Base-by-base conservation (phyloP, 129 eudicot species). In the Saussurea involucrata region DNA sequence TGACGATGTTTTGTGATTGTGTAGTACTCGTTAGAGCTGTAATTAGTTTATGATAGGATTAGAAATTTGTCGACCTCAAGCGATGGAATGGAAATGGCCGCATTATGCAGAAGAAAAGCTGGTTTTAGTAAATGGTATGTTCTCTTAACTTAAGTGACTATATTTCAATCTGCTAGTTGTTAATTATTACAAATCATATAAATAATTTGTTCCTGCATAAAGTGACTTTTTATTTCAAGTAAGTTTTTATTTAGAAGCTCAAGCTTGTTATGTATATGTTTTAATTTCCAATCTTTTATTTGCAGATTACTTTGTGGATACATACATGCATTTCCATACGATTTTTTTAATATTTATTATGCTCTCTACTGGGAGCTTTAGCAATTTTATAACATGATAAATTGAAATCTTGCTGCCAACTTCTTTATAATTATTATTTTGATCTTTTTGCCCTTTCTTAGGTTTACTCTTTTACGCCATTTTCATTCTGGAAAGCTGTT, bases 31-130 rank as follows among this genome's bases (percentile, higher is more conserved):
- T 27, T 66, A 77, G 85, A 66, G 88, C 69, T 36, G 80, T 76
- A 53, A 29, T 40, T 76, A 60, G 79, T 66, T 42, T 53, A 66
- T 71, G 78, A 36, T 36, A 67, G 60, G 72, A 24, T 40, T 68
- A 73, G 25, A 17, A 85, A 85, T 74, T 85, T 36, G 86, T 68
- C 76, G 73, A 85, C 49, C 69, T 70, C 69, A 33, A 64, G 57
- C 75, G 3, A 33, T 76, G 78, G 42, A 75, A 69, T 80, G 82
- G 71, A 82, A 64, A 75, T 78, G 72, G 65, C 76, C 49, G 8
- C 73, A 81, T 70, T 75, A 78, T 71, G 85, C 78, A 27, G 82
- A 78, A 21, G 17, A 6, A 34, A 81, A 72, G 49, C 63, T 21
- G 12, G 31, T 25, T 82, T 68, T 75, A 24, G 55, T 8, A 82